Conservation (phyloP, 768 basidiomycete genomes). For the Naganishia friedmannii region DNA sequence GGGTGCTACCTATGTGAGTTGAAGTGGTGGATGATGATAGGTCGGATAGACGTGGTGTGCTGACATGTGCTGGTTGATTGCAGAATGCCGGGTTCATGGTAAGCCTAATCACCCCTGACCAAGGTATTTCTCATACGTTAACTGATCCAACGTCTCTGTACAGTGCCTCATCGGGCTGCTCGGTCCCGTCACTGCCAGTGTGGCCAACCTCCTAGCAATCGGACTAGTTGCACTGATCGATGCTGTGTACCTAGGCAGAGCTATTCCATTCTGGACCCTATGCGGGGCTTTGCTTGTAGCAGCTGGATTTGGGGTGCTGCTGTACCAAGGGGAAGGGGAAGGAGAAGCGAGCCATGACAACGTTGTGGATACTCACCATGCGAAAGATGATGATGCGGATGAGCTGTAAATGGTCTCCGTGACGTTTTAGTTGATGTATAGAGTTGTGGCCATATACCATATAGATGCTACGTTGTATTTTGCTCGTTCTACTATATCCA, state of each 20-base stretch:
- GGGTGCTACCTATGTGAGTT: constrained; percentile 63
- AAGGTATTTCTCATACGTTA: too few relatives aligned
- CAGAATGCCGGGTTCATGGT: constrained; percentile 81
- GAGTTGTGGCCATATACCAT: constrained; percentile 20
- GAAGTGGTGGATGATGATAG: not conserved
- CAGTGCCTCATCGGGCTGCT: constrained; percentile 77
- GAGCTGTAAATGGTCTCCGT: not conserved
- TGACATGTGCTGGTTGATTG: not conserved
- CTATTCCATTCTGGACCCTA: constrained; percentile 69
- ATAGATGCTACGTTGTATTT: not conserved
- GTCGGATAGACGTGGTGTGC: not conserved
- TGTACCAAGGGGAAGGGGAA: constrained; percentile 49
- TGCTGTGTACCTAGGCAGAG: constrained; percentile 65
- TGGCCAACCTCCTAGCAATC: constrained; percentile 90
- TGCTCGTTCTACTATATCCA: not conserved
- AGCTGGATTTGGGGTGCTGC: constrained; percentile 72
- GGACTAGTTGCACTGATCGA: constrained; percentile 81
- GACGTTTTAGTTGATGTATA: not conserved
- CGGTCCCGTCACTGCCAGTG: constrained; percentile 83
- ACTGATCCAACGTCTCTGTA: not conserved
- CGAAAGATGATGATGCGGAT: constrained; percentile 11
- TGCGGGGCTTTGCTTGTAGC: constrained; percentile 76
- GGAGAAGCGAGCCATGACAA: constrained; percentile 6
- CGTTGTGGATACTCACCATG: not conserved
- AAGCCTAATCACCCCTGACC: not conserved